These are phyloP conservation scores for Mucor sp. DNA, from an alignment of 371 early-diverging fungal genomes.

Conservation along the genomic window DNA sequence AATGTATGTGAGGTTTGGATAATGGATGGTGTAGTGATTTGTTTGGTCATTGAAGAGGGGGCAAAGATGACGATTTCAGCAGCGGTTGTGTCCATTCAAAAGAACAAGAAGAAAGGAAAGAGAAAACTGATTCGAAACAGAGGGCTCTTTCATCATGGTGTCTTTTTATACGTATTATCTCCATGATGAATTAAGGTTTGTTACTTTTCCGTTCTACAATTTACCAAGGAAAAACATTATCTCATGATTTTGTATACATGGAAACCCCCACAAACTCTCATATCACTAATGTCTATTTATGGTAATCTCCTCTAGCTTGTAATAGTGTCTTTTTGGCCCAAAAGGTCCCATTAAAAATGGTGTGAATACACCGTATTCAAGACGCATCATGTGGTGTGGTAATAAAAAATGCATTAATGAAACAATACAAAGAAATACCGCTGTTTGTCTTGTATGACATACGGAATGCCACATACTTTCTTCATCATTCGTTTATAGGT, in stretches of 20 bases:
- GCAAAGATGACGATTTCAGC: background rate
- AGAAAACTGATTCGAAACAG: background rate
- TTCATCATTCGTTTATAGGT: too few species aligned
- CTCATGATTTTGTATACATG: slow-evolving; percentile 1
- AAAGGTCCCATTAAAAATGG: background rate
- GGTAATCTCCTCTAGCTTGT: background rate
- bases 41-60: background rate
- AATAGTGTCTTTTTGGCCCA: background rate
- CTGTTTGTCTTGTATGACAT: too few species aligned
- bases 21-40: background rate
- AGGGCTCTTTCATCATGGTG: background rate
- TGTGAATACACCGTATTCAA: too few species aligned
- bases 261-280: background rate
- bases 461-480: too few species aligned
- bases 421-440: too few species aligned
- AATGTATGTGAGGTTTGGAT: background rate
- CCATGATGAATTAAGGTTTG: slow-evolving; percentile 5
- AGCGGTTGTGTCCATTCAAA: background rate
- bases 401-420: background rate
- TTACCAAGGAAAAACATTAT: background rate
- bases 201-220: slow-evolving; percentile 3
- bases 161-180: background rate
- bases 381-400: background rate
- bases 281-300: background rate
- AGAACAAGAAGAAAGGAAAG: background rate